Evolutionary conservation across 2,329 filamentous ascomycete species (phyloP).

Genomic region (Elsinoe arachidis): DNA sequence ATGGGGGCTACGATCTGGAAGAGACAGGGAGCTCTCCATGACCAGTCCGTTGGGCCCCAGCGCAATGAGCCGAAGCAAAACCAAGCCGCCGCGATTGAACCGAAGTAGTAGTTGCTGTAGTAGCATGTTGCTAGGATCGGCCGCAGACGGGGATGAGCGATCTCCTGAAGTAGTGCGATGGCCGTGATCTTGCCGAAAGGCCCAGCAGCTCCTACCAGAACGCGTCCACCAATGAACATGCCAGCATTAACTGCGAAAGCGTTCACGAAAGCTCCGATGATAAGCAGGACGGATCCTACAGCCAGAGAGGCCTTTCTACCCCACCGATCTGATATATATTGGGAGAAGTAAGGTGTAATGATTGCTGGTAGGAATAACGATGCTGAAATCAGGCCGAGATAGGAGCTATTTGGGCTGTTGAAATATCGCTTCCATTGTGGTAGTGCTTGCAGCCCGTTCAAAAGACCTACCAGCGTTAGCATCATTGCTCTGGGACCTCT

Average conservation of each 20-base stretch:
- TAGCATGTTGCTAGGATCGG: slow-evolving; percentile 28
- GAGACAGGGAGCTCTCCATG: slow-evolving; percentile 44
- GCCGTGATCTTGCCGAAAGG: slow-evolving; percentile 28
- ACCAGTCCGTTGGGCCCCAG: slow-evolving; percentile 41
- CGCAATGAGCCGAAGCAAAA: slow-evolving; percentile 55
- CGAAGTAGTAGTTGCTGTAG: slow-evolving; percentile 48
- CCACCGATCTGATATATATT: neutral
- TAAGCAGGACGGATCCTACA: neutral
- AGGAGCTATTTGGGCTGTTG: slow-evolving; percentile 14
- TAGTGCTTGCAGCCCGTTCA: slow-evolving; percentile 18
- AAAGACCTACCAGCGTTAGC: neutral
- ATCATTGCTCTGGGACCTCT: neutral
- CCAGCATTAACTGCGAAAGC: neutral
- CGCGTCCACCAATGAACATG: slow-evolving; percentile 30
- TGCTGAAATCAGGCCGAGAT: slow-evolving; percentile 18
- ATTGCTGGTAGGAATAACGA: slow-evolving; percentile 17
- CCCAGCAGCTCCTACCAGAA: slow-evolving; percentile 30
- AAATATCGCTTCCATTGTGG: slow-evolving; percentile 17
- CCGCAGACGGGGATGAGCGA: slow-evolving; percentile 36
- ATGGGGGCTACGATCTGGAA: slow-evolving; percentile 39
- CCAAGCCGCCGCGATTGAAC: slow-evolving; percentile 49
- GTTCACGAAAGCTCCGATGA: neutral
- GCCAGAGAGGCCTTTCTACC: neutral
- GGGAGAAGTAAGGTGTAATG: neutral
- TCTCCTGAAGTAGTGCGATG: slow-evolving; percentile 36